Percentiles rank a stretch among this genome's conserved stretches.
Evolutionary conservation across 2,329 filamentous ascomycete genomes (phyloP).

Genomic region (Monosporascus sp.): DNA sequence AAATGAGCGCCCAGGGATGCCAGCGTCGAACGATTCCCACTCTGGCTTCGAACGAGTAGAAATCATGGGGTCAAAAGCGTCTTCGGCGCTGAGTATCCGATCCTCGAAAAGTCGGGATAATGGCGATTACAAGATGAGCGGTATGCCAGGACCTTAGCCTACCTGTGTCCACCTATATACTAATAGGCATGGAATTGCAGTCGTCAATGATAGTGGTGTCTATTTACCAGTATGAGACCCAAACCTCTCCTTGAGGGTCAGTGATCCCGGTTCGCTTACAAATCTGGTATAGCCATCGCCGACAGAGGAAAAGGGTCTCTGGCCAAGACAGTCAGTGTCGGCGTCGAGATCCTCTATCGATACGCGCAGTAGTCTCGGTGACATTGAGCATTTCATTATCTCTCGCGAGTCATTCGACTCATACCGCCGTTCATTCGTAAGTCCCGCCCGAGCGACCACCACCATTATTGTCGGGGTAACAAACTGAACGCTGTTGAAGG

Average conservation of each 20-base stretch:
- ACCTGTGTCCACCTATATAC: conserved; percentile 7
- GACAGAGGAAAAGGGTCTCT: conserved; percentile 75
- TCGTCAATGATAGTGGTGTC: conserved; percentile 92
- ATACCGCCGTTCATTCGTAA: conserved; percentile 89
- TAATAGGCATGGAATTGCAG: conserved; percentile 40
- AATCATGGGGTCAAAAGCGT: conserved; percentile 56
- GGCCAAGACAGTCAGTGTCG: conserved; percentile 49
- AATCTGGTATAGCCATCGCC: conserved; percentile 67
- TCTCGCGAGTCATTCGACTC: conserved; percentile 96
- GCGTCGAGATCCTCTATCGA: conserved; percentile 51
- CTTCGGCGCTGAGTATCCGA: conserved; percentile 56
- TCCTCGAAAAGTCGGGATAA: conserved; percentile 57
- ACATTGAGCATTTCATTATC: conserved; percentile 91
- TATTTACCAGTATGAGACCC: conserved; percentile 72
- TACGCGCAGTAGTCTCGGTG: conserved; percentile 56
- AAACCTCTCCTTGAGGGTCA: conserved; percentile 4
- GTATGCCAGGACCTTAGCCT: conserved; percentile 40
- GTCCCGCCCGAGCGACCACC: conserved; percentile 27
- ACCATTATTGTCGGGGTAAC: not conserved
- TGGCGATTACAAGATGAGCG: conserved; percentile 75
- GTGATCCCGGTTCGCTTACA: conserved; percentile 3
- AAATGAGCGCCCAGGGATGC: conserved; percentile 37
- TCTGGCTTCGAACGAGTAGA: conserved; percentile 57
- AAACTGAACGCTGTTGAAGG: conserved; percentile 36
- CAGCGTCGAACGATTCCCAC: conserved; percentile 35